A percentile compares a stretch with the other conserved stretches of the same genome.
These are phyloP conservation scores for Pichia sp. DNA, from an alignment of 1,139 yeast species.

Conservation along the genomic window DNA sequence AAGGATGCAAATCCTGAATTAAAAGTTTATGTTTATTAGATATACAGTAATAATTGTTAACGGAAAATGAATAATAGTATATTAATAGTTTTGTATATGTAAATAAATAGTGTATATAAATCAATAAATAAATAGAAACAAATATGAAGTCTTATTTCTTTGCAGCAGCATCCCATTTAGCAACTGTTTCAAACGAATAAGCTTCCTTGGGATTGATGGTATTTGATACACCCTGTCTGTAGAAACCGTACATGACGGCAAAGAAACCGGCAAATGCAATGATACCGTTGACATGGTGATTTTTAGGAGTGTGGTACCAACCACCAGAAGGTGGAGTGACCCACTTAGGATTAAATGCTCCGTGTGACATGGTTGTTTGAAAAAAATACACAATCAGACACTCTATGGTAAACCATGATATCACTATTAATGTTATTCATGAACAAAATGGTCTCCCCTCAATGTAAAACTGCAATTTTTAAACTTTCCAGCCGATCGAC, in stretches of 20 bases:
- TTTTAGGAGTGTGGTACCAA: conserved; percentile 31
- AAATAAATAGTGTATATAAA: conserved; percentile 18
- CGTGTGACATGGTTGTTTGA: conserved; percentile 16
- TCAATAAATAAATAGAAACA: neutral
- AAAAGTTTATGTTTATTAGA: conserved; percentile 43
- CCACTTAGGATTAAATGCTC: conserved; percentile 27
- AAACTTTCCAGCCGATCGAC: neutral
- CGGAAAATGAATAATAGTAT: conserved; percentile 18
- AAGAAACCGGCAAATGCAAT: conserved; percentile 27
- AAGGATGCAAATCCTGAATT: conserved; percentile 35
- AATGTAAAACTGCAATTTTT: too few relatives aligned
- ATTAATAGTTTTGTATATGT: conserved; percentile 45
- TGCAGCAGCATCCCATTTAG: conserved; percentile 30
- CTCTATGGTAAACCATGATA: neutral
- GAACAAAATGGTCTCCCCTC: neutral
- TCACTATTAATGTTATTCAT: neutral
- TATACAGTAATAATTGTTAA: too few relatives aligned
- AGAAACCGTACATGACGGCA: conserved; percentile 20
- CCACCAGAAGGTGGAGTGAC: conserved; percentile 32
- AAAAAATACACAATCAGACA: neutral
- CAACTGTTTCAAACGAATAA: conserved; percentile 25
- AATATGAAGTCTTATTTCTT: conserved; percentile 11
- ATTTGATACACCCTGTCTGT: conserved; percentile 25
- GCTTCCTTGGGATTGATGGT: conserved; percentile 25
- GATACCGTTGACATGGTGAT: conserved; percentile 27